Evolutionary conservation across 2,329 filamentous ascomycete species (phyloP), one percentile per base, ranked within the genome.

Genomic region (Neofusicoccum parvum): DNA sequence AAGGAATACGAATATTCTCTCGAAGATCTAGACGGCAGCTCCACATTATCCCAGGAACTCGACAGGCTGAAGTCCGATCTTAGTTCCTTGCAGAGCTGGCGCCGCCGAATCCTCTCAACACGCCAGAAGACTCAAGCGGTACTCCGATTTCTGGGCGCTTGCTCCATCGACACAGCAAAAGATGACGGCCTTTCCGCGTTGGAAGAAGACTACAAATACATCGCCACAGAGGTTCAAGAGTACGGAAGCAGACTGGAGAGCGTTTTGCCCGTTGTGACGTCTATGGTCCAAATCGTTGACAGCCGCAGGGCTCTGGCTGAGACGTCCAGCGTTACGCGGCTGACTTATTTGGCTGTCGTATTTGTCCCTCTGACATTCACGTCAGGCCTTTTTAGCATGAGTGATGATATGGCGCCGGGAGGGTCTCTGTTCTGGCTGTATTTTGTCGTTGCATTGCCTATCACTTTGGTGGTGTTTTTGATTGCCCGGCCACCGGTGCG

Each of bases 31-130:
- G 23, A 23, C 23, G 23, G 23, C 23, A 23, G 23, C 23, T 17
- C 59, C 0, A 39, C 17, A 5, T 14, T 48, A 1, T 9, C 27
- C 6, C 46, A 64, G 14, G 41, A 69, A 5, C 59, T 70, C 14
- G 66, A 71, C 10, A 62, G 67, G 20, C 66, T 74, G 56, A 68
- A 72, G 36, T 65, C 58, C 3, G 69, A 71, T 27, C 62, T 72
- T 2, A 66, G 66, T 3, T 65, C 67, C n/a, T 60, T 74, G 11
- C 71, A 72, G 51, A 63, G 68, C 27, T 74, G 72, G 72, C 67
- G 71, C n/a, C 65, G 70, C 1, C 67, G 72, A 3, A 69, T 48
- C 48, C 69, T 71, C 66, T 48, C 65, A 1, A 70, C 70, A 3
- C 67, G 68, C 15, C 46, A 68, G 11, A 71, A 72, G 34, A 36